phyloP scores from a whole-genome alignment of 805 yeast genomes.

The Yarrowia deformans region DNA sequence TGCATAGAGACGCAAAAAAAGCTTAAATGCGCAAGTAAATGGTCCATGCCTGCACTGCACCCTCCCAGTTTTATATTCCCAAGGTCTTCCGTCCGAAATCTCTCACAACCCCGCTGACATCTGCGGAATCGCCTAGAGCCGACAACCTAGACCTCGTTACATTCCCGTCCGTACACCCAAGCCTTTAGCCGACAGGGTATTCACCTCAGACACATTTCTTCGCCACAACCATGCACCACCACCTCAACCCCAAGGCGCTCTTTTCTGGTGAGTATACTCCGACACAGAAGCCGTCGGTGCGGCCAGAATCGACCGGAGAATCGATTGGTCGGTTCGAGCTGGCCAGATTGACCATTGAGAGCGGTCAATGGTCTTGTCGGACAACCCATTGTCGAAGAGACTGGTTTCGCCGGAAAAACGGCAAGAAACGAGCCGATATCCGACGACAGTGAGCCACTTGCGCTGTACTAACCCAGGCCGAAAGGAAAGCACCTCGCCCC shows the following conservation, averaged over 20 bases:
- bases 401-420: neutral
- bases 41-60: conserved; percentile 32
- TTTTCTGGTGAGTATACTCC: conserved; percentile 31
- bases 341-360: neutral
- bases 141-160: neutral
- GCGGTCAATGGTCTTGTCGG: neutral
- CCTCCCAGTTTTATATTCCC: conserved; percentile 18
- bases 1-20: conserved; percentile 30
- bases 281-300: neutral
- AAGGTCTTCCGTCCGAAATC: conserved; percentile 16
- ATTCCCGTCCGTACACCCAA: neutral
- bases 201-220: neutral
- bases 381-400: neutral
- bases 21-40: conserved; percentile 36
- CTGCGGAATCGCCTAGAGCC: neutral
- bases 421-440: neutral
- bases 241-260: conserved; percentile 37
- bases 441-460: conserved; percentile 5
- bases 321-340: neutral
- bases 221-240: conserved; percentile 35
- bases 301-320: neutral
- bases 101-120: neutral
- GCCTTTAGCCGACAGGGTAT: neutral
- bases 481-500: conserved; percentile 30
- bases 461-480: conserved; percentile 33